Base-by-base conservation (phyloP, 768 basidiomycete genomes). In the Termitomyces sp. region DNA sequence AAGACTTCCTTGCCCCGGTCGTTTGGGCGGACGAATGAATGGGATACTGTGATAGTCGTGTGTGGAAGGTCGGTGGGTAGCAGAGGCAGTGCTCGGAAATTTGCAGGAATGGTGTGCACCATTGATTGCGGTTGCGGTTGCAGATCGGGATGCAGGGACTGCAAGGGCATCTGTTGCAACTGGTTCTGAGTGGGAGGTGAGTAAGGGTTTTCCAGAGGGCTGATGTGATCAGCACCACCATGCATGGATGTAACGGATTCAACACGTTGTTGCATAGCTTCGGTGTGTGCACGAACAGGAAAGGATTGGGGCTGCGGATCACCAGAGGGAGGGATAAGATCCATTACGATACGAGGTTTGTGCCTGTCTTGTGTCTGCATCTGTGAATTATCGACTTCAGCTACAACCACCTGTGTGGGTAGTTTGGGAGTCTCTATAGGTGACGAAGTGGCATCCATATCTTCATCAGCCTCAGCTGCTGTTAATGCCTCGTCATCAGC, bases 1-100 rank as follows among this genome's bases (percentile, higher is more conserved):
- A 98, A 74, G 2, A 95, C 91, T 64, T 98, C 96, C 68, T 93
- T 94, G 50, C 93, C 91, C 51, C 87, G 80, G 58, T 96, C 91
- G 65, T 96, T 98, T 5, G 92, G 84, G 17, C 86, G 83, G 55
- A 98, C 92, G 49, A 88, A 85, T 12, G 91, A 94, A 54, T 86
- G 86, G 2, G 85, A 84, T 30, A 98, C 93, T 7, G 71, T 67
- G 55, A 92, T 77, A 28, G 73, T 77, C 3, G 93, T 91, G 49
- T 78, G 79, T 38, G 84, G 84, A 14, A 98, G 84, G 65, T 96
- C 91, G 14, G 74, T 70, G 4, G 83, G 73, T 21, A 91, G 70
- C 26, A 91, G 74, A 12, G 88, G 89, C 23, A 91, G 80, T 1
- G 86, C 85, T 51, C 89, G 86, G 72, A 88, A 91, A 23, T 77